Conservation (phyloP, 163 green algal species). For the Scenedesmus sp. region DNA sequence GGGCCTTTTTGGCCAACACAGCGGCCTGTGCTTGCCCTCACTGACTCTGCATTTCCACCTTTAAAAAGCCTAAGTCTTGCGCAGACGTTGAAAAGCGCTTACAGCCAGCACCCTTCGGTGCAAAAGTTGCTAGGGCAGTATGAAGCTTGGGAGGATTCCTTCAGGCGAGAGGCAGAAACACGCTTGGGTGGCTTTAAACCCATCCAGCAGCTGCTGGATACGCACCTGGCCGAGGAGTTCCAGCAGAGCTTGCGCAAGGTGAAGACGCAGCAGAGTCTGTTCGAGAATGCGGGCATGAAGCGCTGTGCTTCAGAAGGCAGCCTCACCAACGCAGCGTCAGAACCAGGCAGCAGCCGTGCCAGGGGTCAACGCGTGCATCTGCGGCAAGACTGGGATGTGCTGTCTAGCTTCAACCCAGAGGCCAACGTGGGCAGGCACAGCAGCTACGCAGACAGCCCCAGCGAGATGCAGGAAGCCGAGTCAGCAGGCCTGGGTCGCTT, state of each 20-base stretch:
- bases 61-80: slow-evolving; percentile 4
- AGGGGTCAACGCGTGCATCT: slow-evolving; percentile 40
- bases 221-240: slow-evolving; percentile 20
- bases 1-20: slow-evolving; percentile 15
- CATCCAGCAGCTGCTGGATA: slow-evolving; percentile 50
- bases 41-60: slow-evolving; percentile 30
- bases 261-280: slow-evolving; percentile 21
- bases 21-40: slow-evolving; percentile 31
- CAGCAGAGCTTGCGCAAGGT: slow-evolving; percentile 49
- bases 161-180: slow-evolving; percentile 41
- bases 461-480: slow-evolving; percentile 2
- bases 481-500: background rate
- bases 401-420: slow-evolving; percentile 31
- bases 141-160: slow-evolving; percentile 43
- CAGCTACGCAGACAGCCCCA: background rate
- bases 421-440: background rate
- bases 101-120: slow-evolving; percentile 8
- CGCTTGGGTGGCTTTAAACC: slow-evolving; percentile 48
- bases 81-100: slow-evolving; percentile 14
- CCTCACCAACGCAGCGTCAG: background rate
- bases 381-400: slow-evolving; percentile 46
- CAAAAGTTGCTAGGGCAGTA: slow-evolving; percentile 42
- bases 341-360: background rate
- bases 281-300: slow-evolving; percentile 35
- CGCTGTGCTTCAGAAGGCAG: slow-evolving; percentile 48